Percentiles rank a stretch among this genome's conserved stretches.
These are phyloP conservation scores for Penicillium ucsense DNA, from an alignment of 495 filamentous ascomycete genomes.

Conservation along the genomic window DNA sequence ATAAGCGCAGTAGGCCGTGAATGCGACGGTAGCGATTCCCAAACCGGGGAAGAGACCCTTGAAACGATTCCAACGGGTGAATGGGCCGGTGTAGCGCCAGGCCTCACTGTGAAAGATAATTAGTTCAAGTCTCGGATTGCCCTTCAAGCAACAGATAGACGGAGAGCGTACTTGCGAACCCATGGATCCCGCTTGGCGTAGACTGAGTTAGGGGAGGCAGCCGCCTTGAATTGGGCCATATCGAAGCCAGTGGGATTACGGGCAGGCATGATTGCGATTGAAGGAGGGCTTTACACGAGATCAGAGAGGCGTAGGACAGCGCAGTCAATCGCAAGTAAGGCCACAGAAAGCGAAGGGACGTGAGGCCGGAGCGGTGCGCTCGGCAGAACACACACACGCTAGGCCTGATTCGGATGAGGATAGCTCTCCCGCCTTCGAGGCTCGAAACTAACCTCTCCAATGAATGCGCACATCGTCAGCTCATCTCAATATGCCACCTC, in stretches of 20 bases:
- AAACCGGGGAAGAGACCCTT: conserved; percentile 76
- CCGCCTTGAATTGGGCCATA: conserved; percentile 56
- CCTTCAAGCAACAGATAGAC: neutral
- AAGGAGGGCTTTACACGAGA: conserved; percentile 1
- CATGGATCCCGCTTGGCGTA: conserved; percentile 71
- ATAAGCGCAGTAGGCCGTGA: conserved; percentile 77
- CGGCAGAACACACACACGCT: conserved; percentile 20
- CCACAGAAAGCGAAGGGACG: conserved; percentile 7
- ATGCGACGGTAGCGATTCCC: conserved; percentile 84
- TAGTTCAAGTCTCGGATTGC: conserved; percentile 5
- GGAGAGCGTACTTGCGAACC: conserved; percentile 54
- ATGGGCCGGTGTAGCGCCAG: conserved; percentile 89
- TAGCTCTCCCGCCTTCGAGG: conserved; percentile 19
- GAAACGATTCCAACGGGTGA: conserved; percentile 83
- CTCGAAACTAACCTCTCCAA: conserved; percentile 12
- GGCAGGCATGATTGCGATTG: conserved; percentile 34
- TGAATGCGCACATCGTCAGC: conserved; percentile 5
- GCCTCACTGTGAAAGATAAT: conserved; percentile 54
- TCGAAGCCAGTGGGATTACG: conserved; percentile 81
- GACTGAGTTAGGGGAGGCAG: conserved; percentile 48
- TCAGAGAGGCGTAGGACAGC: conserved; percentile 6
- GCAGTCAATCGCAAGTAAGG: conserved; percentile 3
- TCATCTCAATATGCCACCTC: conserved; percentile 21
- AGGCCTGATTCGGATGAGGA: conserved; percentile 20
- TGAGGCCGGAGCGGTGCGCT: conserved; percentile 19